Percentiles rank a stretch among this genome's conserved stretches.
Conservation (phyloP, 2,329 filamentous ascomycete genomes). For the Colletotrichum horii region DNA sequence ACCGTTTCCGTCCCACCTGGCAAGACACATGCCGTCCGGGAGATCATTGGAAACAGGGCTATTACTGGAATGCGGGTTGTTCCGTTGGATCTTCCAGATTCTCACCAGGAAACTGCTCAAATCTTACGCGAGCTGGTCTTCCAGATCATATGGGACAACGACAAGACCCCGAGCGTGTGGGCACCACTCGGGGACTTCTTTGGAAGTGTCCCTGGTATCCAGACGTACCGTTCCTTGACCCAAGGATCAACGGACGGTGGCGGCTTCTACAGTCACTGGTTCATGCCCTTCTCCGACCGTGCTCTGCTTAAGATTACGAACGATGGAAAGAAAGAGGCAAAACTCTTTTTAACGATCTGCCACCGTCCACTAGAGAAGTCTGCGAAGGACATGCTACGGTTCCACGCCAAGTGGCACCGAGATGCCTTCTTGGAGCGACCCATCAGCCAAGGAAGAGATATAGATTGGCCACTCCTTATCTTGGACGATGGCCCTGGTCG, state of each 20-base stretch:
- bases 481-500: conserved; percentile 1
- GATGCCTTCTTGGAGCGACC: conserved; percentile 12
- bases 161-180: conserved; percentile 11
- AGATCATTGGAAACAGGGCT: conserved; percentile 13
- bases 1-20: background rate
- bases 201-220: conserved; percentile 12
- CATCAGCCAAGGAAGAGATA: background rate
- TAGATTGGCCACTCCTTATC: conserved; percentile 14
- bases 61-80: conserved; percentile 10
- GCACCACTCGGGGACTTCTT: conserved; percentile 14
- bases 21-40: background rate
- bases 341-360: conserved; percentile 2
- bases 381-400: background rate
- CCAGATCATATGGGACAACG: conserved; percentile 7
- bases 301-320: conserved; percentile 7
- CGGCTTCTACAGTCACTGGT: conserved; percentile 17
- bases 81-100: background rate
- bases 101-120: background rate
- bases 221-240: conserved; percentile 5
- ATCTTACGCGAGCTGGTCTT: conserved; percentile 7
- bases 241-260: conserved; percentile 17
- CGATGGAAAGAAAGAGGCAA: conserved; percentile 6
- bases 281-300: conserved; percentile 15
- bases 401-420: conserved; percentile 16
- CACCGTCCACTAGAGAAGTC: background rate